A percentile compares a stretch with the other conserved stretches of the same genome.
Conservation (phyloP, 352 stramenopile species). For the Phytophthora megakarya region DNA sequence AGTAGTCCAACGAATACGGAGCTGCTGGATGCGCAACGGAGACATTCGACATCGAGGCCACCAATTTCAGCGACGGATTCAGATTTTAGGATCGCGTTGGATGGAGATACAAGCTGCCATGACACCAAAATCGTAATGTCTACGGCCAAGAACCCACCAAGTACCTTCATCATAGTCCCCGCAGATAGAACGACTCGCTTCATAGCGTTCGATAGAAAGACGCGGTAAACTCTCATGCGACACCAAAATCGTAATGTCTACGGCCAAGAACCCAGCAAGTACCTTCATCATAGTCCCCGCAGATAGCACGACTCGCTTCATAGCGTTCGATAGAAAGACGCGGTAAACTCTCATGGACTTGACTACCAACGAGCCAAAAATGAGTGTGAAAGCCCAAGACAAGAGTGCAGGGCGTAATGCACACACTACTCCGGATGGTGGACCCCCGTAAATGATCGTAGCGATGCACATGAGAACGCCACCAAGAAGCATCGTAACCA, state of each 20-base stretch:
- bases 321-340: conserved; percentile 42
- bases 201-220: conserved; percentile 47
- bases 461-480: conserved; percentile 52
- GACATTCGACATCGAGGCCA: conserved; percentile 28
- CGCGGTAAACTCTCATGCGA: conserved; percentile 55
- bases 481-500: conserved; percentile 56
- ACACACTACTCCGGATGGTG: conserved; percentile 45
- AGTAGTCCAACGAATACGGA: conserved; percentile 42
- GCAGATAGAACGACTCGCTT: conserved; percentile 51
- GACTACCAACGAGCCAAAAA: conserved; percentile 53
- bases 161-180: conserved; percentile 48
- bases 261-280: conserved; percentile 35
- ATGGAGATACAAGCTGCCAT: conserved; percentile 39
- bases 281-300: conserved; percentile 49
- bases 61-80: conserved; percentile 27
- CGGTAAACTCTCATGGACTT: conserved; percentile 65
- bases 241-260: conserved; percentile 46
- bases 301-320: conserved; percentile 54
- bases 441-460: conserved; percentile 45
- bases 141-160: conserved; percentile 39
- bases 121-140: conserved; percentile 42
- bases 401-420: conserved; percentile 34
- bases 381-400: conserved; percentile 51
- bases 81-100: conserved; percentile 5
- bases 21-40: conserved; percentile 40